Evolutionary conservation across 2,329 filamentous ascomycete genomes (phyloP), one percentile per base, ranked within the genome.

Genomic region (Coleophoma crateriformis): DNA sequence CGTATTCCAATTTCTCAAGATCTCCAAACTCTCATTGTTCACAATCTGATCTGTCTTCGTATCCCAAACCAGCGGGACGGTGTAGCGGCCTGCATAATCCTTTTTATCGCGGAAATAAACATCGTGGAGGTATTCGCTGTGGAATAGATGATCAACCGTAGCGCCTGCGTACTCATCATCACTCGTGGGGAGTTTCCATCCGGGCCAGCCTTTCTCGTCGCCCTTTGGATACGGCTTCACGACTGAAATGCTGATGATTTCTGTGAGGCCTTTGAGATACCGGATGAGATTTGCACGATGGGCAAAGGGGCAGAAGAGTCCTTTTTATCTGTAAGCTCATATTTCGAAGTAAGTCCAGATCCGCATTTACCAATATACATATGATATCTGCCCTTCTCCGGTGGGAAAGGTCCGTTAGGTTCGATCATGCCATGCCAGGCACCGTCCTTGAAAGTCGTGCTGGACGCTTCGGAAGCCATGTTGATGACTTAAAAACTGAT

Each of bases 341-440:
- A 14, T 17, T 15, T 14, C 35, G 13, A 12, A 33, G 32, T 6
- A 20, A 14, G 17, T 19, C 12, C 42, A 11, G 12, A 22, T 3
- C 35, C 15, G 41, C 17, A 67, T 82, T 85, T 7, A 84, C 84
- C 91, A 4, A 84, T 84, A 66, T 87, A 97, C 60, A 99, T 80
- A 70, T 97, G 92, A 67, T 97, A 97, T 49, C 94, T 80, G 46
- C 79, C 88, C 71, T 89, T 88, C 70, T 96, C 90, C 75, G 82
- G 61, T 84, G 81, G 65, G 53, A 86, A 88, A 45, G 54, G 52
- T 27, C 56, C 55, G 13, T 46, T 51, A 1, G 45, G 12, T 19
- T 56, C 45, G 11, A 61, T 55, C 14, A 50, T 46, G 46, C 56
- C 54, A 52, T 61, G 58, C 59, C 58, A 61, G 11, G 55, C 51